Conservation (phyloP, 306 rosid genomes). For the Glycine tomentella region DNA sequence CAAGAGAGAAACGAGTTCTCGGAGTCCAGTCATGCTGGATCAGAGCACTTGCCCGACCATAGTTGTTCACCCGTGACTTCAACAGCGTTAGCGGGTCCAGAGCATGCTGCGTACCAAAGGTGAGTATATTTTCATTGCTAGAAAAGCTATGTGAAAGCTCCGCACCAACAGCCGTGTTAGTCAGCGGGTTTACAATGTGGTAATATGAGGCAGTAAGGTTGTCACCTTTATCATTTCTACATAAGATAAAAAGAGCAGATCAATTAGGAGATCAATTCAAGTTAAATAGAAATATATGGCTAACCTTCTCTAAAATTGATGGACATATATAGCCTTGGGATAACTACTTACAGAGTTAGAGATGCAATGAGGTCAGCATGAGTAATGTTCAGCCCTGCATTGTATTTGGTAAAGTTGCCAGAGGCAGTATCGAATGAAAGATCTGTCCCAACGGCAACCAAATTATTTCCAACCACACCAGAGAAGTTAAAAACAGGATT, state of each 20-base stretch:
- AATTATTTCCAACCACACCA: slow-evolving; percentile 81
- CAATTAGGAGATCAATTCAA: slow-evolving; percentile 19
- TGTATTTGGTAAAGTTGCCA: slow-evolving; percentile 75
- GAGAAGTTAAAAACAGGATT: slow-evolving; percentile 87
- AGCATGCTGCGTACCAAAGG: slow-evolving; percentile 87
- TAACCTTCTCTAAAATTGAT: neutral
- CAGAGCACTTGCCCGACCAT: slow-evolving; percentile 79
- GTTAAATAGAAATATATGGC: neutral
- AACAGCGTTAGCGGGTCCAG: slow-evolving; percentile 82
- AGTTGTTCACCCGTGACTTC: slow-evolving; percentile 91
- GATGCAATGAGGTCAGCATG: slow-evolving; percentile 84
- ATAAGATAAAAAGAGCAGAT: slow-evolving; percentile 18
- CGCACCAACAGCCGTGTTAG: slow-evolving; percentile 92
- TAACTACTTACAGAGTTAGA: slow-evolving; percentile 71
- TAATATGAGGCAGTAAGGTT: slow-evolving; percentile 80
- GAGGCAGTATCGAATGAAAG: slow-evolving; percentile 87
- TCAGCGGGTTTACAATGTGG: slow-evolving; percentile 80
- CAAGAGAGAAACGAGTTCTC: slow-evolving; percentile 74
- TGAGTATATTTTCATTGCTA: slow-evolving; percentile 73
- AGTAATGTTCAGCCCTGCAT: slow-evolving; percentile 81
- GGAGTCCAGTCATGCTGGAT: slow-evolving; percentile 94
- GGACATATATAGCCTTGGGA: neutral
- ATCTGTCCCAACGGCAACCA: slow-evolving; percentile 78
- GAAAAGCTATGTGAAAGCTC: slow-evolving; percentile 85
- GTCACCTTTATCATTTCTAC: slow-evolving; percentile 84